A percentile compares a stretch with the other conserved stretches of the same genome.
These are phyloP conservation scores for Fusarium scirpi DNA, from an alignment of 2,329 filamentous ascomycete species.

Conservation along the genomic window DNA sequence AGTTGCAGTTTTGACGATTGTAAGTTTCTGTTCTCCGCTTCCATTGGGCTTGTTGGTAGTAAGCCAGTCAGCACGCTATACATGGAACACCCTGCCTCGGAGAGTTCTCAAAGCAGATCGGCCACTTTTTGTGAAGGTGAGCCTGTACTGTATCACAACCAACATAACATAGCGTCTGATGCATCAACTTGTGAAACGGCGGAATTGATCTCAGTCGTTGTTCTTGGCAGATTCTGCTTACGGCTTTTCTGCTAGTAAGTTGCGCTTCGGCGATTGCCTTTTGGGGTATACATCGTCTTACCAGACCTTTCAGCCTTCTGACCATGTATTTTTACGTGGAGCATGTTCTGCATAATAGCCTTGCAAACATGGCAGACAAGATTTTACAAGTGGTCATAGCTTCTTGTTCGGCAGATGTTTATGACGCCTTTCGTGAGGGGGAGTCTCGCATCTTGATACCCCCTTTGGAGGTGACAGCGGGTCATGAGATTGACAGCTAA, in stretches of 20 bases:
- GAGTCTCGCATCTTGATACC: constrained; percentile 42
- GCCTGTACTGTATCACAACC: neutral
- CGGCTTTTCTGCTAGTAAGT: neutral
- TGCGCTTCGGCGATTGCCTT: constrained; percentile 22
- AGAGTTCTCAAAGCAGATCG: neutral
- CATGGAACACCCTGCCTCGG: neutral
- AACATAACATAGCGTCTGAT: constrained; percentile 4
- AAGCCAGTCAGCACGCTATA: constrained; percentile 33
- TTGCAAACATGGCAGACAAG: constrained; percentile 2
- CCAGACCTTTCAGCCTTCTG: constrained; percentile 7
- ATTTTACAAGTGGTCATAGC: constrained; percentile 24
- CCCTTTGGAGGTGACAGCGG: constrained; percentile 21
- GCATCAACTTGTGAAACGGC: neutral
- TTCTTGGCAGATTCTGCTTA: constrained; percentile 24
- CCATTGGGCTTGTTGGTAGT: neutral
- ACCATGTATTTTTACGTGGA: neutral
- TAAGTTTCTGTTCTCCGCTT: neutral
- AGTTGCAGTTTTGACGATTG: neutral
- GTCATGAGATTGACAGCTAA: constrained; percentile 21
- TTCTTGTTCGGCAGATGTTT: constrained; percentile 5
- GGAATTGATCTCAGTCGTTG: neutral
- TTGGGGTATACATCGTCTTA: constrained; percentile 24
- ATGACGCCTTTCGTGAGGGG: constrained; percentile 23
- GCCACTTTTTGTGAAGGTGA: neutral
- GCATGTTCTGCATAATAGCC: constrained; percentile 3